Evolutionary conservation across 495 filamentous ascomycete genomes (phyloP).

Genomic region (Neurospora sp.): DNA sequence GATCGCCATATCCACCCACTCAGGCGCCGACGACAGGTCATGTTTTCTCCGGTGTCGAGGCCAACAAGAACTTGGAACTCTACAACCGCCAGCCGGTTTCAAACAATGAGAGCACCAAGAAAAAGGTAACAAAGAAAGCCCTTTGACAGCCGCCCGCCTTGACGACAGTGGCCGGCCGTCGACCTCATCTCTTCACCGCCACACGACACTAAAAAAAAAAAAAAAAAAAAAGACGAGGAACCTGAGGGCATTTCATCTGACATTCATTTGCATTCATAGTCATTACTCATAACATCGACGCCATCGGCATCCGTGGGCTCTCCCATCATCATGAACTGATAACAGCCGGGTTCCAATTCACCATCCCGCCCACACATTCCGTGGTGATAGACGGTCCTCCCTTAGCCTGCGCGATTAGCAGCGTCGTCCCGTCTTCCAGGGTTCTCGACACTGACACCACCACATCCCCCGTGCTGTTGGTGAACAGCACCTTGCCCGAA

Average conservation of each 20-base stretch:
- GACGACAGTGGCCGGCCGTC: neutral
- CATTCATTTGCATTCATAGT: neutral
- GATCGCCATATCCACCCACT: neutral
- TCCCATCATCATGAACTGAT: neutral
- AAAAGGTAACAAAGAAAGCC: neutral
- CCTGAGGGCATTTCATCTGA: neutral
- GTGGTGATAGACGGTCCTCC: neutral
- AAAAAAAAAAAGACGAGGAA: neutral
- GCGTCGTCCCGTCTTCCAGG: neutral
- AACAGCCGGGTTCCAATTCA: neutral
- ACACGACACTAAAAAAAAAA: neutral
- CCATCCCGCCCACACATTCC: neutral
- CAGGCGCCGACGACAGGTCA: neutral
- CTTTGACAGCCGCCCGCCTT: neutral
- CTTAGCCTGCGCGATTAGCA: neutral
- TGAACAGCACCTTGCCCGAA: conserved; percentile 11
- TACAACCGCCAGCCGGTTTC: neutral
- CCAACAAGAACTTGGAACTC: neutral
- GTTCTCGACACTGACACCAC: conserved; percentile 7
- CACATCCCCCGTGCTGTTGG: conserved; percentile 10
- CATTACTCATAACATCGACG: neutral
- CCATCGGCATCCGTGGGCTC: neutral
- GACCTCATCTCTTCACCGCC: neutral
- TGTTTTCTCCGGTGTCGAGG: neutral
- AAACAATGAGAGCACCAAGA: neutral